These are phyloP conservation scores for Phytophthora capsici DNA, from an alignment of 352 stramenopile species.

Conservation along the genomic window DNA sequence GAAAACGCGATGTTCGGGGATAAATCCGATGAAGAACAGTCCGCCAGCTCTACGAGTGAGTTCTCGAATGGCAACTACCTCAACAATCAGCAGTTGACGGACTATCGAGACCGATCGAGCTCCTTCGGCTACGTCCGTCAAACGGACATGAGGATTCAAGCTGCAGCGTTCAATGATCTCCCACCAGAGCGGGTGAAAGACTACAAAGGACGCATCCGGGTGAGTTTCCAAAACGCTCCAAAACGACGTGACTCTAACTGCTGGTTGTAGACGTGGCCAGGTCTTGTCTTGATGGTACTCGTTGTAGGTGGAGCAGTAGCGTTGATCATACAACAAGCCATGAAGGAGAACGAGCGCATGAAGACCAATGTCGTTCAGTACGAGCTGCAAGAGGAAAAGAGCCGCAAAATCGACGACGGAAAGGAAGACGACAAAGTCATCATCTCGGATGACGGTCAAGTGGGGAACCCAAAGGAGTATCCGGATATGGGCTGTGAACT, in stretches of 20 bases:
- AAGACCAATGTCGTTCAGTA: conserved; percentile 21
- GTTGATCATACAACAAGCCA: conserved; percentile 48
- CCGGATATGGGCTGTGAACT: conserved; percentile 56
- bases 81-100: conserved; percentile 7
- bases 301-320: conserved; percentile 42
- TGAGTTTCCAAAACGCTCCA: no score
- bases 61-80: conserved; percentile 31
- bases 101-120: neutral
- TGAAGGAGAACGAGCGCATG: conserved; percentile 39
- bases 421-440: conserved; percentile 40
- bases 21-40: no score
- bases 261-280: conserved; percentile 58
- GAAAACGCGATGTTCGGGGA: no score
- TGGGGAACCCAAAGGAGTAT: conserved; percentile 64
- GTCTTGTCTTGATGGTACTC: conserved; percentile 54
- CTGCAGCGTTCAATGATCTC: conserved; percentile 41
- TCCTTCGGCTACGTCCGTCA: conserved; percentile 21
- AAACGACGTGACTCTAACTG: no score
- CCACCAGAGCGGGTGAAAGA: conserved; percentile 53
- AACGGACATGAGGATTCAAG: conserved; percentile 68
- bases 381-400: conserved; percentile 30
- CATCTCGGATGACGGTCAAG: conserved; percentile 57
- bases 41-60: conserved; percentile 16
- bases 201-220: conserved; percentile 62
- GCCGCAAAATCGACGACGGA: conserved; percentile 53